Percentiles rank a stretch among this genome's conserved stretches.
Conservation (phyloP, 805 yeast species). For the Candida maris region DNA sequence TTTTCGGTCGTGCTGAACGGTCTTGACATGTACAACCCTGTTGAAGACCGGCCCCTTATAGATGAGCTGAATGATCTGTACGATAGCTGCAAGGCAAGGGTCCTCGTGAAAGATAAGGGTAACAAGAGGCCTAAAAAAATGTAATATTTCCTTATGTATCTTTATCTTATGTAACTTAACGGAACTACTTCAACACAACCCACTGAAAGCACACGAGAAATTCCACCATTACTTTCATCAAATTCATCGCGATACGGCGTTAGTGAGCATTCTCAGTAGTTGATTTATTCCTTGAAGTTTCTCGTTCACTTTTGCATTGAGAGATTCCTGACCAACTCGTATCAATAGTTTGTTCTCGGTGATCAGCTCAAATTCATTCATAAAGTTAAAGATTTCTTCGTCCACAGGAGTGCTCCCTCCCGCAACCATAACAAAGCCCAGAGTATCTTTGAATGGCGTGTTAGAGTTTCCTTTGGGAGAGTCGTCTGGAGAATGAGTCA, state of each 20-base stretch:
- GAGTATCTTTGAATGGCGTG: constrained; percentile 7
- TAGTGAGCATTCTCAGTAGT: constrained; percentile 48
- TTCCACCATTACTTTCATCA: no score
- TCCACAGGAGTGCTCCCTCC: constrained; percentile 70
- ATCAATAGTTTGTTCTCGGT: constrained; percentile 53
- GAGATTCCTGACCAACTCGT: constrained; percentile 44
- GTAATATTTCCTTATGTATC: constrained; percentile 2
- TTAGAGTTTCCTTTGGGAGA: constrained; percentile 11
- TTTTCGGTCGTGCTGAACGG: constrained; percentile 27
- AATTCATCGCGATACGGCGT: constrained; percentile 6
- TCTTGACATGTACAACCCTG: constrained; percentile 15
- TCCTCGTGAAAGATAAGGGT: constrained; percentile 11
- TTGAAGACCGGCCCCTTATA: constrained; percentile 20
- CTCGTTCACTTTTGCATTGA: constrained; percentile 48
- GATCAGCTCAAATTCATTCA: constrained; percentile 38
- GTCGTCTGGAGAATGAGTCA: constrained; percentile 11
- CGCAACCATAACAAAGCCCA: constrained; percentile 50
- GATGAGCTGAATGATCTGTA: constrained; percentile 25
- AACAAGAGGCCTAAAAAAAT: constrained; percentile 5
- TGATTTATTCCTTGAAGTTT: constrained; percentile 70
- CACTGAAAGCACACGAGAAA: no score
- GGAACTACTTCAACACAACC: neutral
- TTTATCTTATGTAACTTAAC: constrained; percentile 1
- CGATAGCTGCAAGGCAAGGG: constrained; percentile 21
- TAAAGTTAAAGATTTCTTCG: constrained; percentile 60